Evolutionary conservation across 371 early-diverging fungal species (phyloP), one percentile per base, ranked within the genome.

Genomic region (Capillidium rhysosporum): DNA sequence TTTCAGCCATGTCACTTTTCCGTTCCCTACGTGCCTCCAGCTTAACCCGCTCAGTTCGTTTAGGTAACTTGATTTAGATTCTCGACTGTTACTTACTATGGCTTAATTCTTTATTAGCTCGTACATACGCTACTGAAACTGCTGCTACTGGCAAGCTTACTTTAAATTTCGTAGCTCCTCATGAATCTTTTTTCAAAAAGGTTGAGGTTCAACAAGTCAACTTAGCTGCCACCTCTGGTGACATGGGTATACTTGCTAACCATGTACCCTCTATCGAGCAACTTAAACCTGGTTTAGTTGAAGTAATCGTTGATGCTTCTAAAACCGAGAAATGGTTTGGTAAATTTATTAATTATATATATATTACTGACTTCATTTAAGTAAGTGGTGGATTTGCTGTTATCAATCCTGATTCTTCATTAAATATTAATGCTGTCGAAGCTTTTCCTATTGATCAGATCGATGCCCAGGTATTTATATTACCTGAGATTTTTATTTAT

Each of bases 201-300:
- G 60, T 65, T 54, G 77, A 79, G 63, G 92, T 89, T 55, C 77
- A 81, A 52, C 93, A 92, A 69, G 92, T 97, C 63, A 93, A 97
- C 75, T 67, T 94, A 66, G 75, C 92, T 47, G 84, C 92, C 26
- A 79, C 86, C 44, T 84, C 89, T 49, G 98, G 98, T 60, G 92
- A 91, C 66, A 87, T 97, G 86, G 98, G 96, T 91, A 84, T 97
- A 61, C 80, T 97, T 47, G 92, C 93, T 64, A 84, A 87, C 74
- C 98, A 97, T 79, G 92, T 96, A 57, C 92, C 96, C 28, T 80
- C 86, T 54, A 85, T 97, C 63, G 89, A 92, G 63, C 90, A 95
- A 76, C 82, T 97, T 59, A 84, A 83, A 70, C 90, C 96, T 56
- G 93, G 95, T 55, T 67, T 95, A 41, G 57, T 89, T 49, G 92